Base-by-base conservation (phyloP, 176 grass and related monocot genomes). In the Musa acuminata region DNA sequence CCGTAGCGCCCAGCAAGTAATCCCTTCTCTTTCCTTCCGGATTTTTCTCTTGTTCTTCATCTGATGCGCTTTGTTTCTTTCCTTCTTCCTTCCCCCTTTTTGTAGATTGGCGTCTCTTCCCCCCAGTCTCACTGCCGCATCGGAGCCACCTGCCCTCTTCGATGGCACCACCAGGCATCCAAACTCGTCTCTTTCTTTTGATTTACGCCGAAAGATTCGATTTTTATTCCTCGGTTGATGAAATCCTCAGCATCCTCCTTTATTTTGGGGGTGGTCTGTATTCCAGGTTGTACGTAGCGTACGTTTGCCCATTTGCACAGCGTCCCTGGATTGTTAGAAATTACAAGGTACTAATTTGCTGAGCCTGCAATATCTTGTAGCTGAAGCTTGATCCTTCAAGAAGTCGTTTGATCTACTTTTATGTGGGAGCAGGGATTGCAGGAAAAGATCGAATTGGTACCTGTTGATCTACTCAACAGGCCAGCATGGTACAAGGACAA, bases 401-500 rank as follows among this genome's bases (percentile, higher is more conserved):
- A 43, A 43, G 3, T 43, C 4, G 35, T 43, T 43, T 43, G 35
- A 43, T 43, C 35, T 55, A 0, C 27, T 67, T 13, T 68, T 70
- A 55, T 86, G 22, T 60, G n/a, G 19, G 1, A 75, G 7, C 83
- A 88, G 86, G 85, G 83, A 2, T 63, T 88, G 69, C 86, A 86
- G 71, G 86, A 79, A 16, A 85, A 84, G 81, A 84, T 92, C 13
- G 63, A 89, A 29, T 66, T 81, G 51, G 83, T 89, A 19, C 63
- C 80, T 67, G 81, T 84, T 54, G 75, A 92, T 76, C 78, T 96
- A 50, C 71, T 79, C 75, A 81, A 91, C 74, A 86, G 87, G 48
- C 92, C 92, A 11, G 68, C 86, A 57, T 96, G 92, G 92, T 96
- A 96, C 78, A 89, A 92, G 78, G 87, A 89, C 26, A 96, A 89